These are phyloP conservation scores for Hypholoma sublateritium DNA, from an alignment of 768 basidiomycete genomes.

Conservation along the genomic window DNA sequence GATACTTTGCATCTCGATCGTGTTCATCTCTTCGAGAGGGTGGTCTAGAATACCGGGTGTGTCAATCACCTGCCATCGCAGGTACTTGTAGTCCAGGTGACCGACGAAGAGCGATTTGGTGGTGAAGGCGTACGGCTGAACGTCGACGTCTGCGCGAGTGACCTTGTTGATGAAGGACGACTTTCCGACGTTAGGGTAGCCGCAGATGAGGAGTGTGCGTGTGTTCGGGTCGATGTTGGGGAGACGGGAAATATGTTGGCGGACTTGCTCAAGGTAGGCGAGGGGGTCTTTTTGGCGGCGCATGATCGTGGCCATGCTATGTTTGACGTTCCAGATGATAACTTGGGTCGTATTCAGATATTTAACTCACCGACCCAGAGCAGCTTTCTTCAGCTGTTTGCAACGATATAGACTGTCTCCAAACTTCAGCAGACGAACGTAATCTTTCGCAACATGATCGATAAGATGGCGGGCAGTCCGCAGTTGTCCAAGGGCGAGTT, in stretches of 20 bases:
- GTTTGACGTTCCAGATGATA: background rate
- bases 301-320: slow-evolving; percentile 98
- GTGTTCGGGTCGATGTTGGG: slow-evolving; percentile 98
- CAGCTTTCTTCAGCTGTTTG: slow-evolving; percentile 97
- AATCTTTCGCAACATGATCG: slow-evolving; percentile 96
- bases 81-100: slow-evolving; percentile 98
- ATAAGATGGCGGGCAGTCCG: slow-evolving; percentile 95
- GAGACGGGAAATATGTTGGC: slow-evolving; percentile 98
- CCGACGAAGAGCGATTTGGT: slow-evolving; percentile 99
- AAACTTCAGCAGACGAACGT: slow-evolving; percentile 94
- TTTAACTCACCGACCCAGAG: slow-evolving; percentile 83
- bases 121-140: slow-evolving; percentile 99
- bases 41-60: slow-evolving; percentile 98
- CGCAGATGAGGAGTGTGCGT: slow-evolving; percentile 94
- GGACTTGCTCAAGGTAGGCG: slow-evolving; percentile 97
- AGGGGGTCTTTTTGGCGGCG: slow-evolving; percentile 97
- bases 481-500: slow-evolving; percentile 95
- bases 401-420: slow-evolving; percentile 97
- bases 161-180: slow-evolving; percentile 99
- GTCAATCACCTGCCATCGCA: slow-evolving; percentile 99
- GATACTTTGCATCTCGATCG: slow-evolving; percentile 99
- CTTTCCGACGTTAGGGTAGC: slow-evolving; percentile 99
- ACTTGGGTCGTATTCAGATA: background rate
- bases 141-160: slow-evolving; percentile 98
- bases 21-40: slow-evolving; percentile 99